Evolutionary conservation across 2,329 filamentous ascomycete genomes (phyloP).

Genomic region (Clonostachys solani): DNA sequence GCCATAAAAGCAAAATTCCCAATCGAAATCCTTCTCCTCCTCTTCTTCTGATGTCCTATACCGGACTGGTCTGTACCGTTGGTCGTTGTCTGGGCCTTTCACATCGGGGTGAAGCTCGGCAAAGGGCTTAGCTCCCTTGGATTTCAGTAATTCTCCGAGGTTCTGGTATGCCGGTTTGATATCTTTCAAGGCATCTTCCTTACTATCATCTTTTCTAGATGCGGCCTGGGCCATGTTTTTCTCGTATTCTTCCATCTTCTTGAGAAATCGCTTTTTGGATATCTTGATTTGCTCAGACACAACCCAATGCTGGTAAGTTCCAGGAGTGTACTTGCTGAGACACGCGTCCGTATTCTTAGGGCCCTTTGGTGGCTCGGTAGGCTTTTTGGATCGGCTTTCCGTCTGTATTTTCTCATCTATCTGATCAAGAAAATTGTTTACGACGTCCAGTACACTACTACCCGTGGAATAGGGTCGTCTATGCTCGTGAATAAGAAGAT

Average conservation of each 20-base stretch:
- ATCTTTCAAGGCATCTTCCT: conserved; percentile 48
- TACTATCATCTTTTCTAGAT: conserved; percentile 43
- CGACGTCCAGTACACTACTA: conserved; percentile 55
- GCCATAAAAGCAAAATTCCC: conserved; percentile 44
- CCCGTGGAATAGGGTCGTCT: conserved; percentile 27
- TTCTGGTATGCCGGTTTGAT: conserved; percentile 46
- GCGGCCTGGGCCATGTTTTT: conserved; percentile 7
- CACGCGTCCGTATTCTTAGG: conserved; percentile 44
- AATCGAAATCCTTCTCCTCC: conserved; percentile 33
- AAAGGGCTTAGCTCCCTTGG: conserved; percentile 63
- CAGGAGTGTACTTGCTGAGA: conserved; percentile 41
- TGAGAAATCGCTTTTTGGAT: conserved; percentile 21
- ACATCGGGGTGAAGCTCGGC: conserved; percentile 56
- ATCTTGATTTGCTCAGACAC: conserved; percentile 30
- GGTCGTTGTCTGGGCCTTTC: conserved; percentile 11
- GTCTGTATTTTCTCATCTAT: conserved; percentile 45
- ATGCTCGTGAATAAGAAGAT: conserved; percentile 25
- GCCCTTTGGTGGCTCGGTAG: conserved; percentile 13
- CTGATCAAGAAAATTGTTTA: conserved; percentile 26
- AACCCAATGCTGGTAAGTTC: conserved; percentile 58
- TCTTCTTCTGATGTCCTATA: not conserved
- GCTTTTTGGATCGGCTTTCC: conserved; percentile 28
- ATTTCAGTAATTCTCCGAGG: conserved; percentile 49
- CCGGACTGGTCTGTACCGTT: conserved; percentile 4
- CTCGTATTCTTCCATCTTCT: conserved; percentile 19